A percentile compares a stretch with the other conserved stretches of the same genome.
Conservation (phyloP, 345 rosid genomes). For the Carallia pectinifolia region DNA sequence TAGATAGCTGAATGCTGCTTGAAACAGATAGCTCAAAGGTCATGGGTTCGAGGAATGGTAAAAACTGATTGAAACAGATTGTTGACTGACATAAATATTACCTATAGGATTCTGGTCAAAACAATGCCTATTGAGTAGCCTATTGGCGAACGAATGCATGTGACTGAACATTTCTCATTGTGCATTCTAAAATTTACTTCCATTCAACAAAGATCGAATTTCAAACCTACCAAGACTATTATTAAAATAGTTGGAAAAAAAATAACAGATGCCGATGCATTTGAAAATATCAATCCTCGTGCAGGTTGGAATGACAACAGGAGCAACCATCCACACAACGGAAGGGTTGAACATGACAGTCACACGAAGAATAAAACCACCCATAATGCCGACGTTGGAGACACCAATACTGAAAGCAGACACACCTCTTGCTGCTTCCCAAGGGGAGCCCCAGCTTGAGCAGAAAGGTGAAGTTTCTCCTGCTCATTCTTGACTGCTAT, state of each 20-base stretch:
- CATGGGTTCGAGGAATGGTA: too few relatives aligned
- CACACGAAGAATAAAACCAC: conserved; percentile 53
- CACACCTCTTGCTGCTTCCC: conserved; percentile 12
- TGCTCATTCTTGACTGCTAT: conserved; percentile 34
- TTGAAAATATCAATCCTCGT: not conserved
- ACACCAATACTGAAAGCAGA: conserved; percentile 35
- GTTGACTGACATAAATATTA: too few relatives aligned
- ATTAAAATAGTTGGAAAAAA: not conserved
- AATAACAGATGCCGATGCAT: not conserved
- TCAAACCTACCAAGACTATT: too few relatives aligned
- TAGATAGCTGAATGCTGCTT: too few relatives aligned
- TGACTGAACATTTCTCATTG: too few relatives aligned
- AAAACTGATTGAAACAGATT: too few relatives aligned
- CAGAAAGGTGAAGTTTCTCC: conserved; percentile 55
- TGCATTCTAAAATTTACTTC: too few relatives aligned
- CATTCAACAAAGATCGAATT: too few relatives aligned
- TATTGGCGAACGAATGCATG: too few relatives aligned
- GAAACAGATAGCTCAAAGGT: too few relatives aligned
- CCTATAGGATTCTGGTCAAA: too few relatives aligned
- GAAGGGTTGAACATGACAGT: conserved; percentile 73
- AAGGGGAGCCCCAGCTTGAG: conserved; percentile 24
- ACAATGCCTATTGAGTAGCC: too few relatives aligned
- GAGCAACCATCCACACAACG: conserved; percentile 95
- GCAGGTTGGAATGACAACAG: conserved; percentile 89
- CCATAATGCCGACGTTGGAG: conserved; percentile 42